Conservation (phyloP, 176 grass and related monocot genomes). For the Elymus sibiricus region DNA sequence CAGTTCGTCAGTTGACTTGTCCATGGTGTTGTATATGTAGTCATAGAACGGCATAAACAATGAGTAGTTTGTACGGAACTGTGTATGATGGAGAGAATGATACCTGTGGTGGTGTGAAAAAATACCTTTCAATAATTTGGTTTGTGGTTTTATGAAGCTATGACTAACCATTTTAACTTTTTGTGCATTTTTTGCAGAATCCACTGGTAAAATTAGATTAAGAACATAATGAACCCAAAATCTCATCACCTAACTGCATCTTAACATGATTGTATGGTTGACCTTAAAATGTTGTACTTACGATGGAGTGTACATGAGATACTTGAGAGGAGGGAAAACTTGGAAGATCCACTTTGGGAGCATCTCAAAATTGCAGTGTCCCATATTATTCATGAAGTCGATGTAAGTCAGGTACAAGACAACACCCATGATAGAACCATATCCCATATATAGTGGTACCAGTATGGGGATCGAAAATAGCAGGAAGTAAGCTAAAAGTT, state of each 20-base stretch:
- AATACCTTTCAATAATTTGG: neutral
- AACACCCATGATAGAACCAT: conserved; percentile 7
- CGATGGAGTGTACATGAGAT: conserved; percentile 97
- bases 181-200: neutral
- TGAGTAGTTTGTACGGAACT: conserved; percentile 86
- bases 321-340: conserved; percentile 79
- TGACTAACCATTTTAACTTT: neutral
- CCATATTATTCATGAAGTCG: conserved; percentile 99
- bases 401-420: conserved; percentile 48
- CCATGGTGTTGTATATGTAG: conserved; percentile 78
- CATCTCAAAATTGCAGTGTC: conserved; percentile 92
- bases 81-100: conserved; percentile 94
- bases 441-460: conserved; percentile 23
- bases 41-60: conserved; percentile 97
- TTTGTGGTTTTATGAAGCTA: neutral
- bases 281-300: conserved; percentile 50
- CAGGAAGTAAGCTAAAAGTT: conserved; percentile 61
- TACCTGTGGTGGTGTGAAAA: conserved; percentile 40
- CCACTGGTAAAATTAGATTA: neutral
- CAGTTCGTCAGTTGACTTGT: conserved; percentile 65
- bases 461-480: conserved; percentile 57
- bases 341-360: conserved; percentile 74
- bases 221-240: neutral
- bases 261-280: conserved; percentile 4
- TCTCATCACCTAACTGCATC: neutral